Evolutionary conservation across 2,329 filamentous ascomycete genomes (phyloP).

Genomic region (Scedosporium dehoogii): DNA sequence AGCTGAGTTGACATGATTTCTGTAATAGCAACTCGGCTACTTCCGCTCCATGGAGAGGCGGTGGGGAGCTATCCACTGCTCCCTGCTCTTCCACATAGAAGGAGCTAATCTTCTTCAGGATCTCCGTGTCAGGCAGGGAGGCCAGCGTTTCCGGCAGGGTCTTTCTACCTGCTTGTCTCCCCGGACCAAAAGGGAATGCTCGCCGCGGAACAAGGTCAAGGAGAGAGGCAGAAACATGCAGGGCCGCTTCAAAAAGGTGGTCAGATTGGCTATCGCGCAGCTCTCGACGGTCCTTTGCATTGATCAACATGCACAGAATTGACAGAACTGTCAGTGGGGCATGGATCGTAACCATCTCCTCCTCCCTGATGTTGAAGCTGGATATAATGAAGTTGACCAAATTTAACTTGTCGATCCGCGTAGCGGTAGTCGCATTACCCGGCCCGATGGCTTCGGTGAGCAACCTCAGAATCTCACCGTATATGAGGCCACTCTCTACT

Average conservation of each 20-base stretch:
- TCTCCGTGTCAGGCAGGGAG: slow-evolving; percentile 27
- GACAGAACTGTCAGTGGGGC: slow-evolving; percentile 68
- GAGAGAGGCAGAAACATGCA: slow-evolving; percentile 44
- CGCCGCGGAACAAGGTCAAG: slow-evolving; percentile 56
- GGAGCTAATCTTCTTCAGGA: slow-evolving; percentile 49
- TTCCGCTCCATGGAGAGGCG: slow-evolving; percentile 47
- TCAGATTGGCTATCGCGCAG: slow-evolving; percentile 19
- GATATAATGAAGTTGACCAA: slow-evolving; percentile 73
- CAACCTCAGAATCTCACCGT: slow-evolving; percentile 67
- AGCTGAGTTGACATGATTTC: slow-evolving; percentile 44
- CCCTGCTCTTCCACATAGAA: slow-evolving; percentile 66
- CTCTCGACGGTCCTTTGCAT: slow-evolving; percentile 29
- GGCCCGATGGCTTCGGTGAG: slow-evolving; percentile 50
- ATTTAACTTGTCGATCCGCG: slow-evolving; percentile 53
- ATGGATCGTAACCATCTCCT: slow-evolving; percentile 87
- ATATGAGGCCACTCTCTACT: slow-evolving; percentile 89
- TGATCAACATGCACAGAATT: slow-evolving; percentile 49
- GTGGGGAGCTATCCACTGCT: slow-evolving; percentile 50
- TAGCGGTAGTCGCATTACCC: slow-evolving; percentile 28
- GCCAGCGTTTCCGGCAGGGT: slow-evolving; percentile 3
- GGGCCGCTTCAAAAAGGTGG: slow-evolving; percentile 22
- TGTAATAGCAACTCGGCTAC: slow-evolving; percentile 54
- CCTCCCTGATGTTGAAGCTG: slow-evolving; percentile 88
- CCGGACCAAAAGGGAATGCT: slow-evolving; percentile 36
- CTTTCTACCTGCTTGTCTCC: slow-evolving; percentile 12